A percentile compares a stretch with the other conserved stretches of the same genome.
These are phyloP conservation scores for Rhizophora apiculata DNA, from an alignment of 345 rosid species.

Conservation along the genomic window DNA sequence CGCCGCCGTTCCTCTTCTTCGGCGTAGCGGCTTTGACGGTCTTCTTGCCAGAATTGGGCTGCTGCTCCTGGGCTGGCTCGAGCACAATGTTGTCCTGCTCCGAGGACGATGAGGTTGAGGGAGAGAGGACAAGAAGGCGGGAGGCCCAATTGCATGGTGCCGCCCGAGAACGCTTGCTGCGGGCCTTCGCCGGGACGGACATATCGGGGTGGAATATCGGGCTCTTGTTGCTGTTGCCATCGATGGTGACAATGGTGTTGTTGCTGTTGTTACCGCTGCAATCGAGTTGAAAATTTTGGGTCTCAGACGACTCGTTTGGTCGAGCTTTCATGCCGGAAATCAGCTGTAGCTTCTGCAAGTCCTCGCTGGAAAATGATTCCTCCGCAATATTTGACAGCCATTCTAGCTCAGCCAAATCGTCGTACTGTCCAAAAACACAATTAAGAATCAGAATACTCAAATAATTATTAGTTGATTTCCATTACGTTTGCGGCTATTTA, in stretches of 20 bases:
- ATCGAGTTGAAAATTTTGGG: slow-evolving; percentile 31
- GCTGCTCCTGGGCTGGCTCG: slow-evolving; percentile 9
- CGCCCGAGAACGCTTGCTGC: slow-evolving; percentile 91
- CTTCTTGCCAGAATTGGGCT: slow-evolving; percentile 32
- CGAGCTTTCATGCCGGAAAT: slow-evolving; percentile 68
- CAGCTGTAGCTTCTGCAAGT: slow-evolving; percentile 70
- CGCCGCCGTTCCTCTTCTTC: slow-evolving; percentile 38
- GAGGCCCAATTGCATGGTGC: slow-evolving; percentile 85
- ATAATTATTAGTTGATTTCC: not conserved
- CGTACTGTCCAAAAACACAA: slow-evolving; percentile 40
- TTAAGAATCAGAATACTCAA: not conserved
- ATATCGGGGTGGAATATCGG: slow-evolving; percentile 54
- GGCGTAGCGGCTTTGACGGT: slow-evolving; percentile 22
- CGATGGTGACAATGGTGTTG: not conserved
- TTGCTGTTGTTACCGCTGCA: slow-evolving; percentile 5
- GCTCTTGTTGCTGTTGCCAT: slow-evolving; percentile 13
- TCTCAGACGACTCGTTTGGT: slow-evolving; percentile 45
- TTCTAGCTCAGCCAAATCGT: slow-evolving; percentile 93
- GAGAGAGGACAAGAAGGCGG: slow-evolving; percentile 57
- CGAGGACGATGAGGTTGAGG: slow-evolving; percentile 31
- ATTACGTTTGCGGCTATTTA: too few relatives aligned
- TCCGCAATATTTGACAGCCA: slow-evolving; percentile 95
- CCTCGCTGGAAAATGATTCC: slow-evolving; percentile 93
- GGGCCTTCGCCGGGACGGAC: slow-evolving; percentile 85
- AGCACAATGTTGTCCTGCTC: slow-evolving; percentile 25